Conservation (phyloP, 1,139 yeast genomes). For the Yamadazyma oceani region DNA sequence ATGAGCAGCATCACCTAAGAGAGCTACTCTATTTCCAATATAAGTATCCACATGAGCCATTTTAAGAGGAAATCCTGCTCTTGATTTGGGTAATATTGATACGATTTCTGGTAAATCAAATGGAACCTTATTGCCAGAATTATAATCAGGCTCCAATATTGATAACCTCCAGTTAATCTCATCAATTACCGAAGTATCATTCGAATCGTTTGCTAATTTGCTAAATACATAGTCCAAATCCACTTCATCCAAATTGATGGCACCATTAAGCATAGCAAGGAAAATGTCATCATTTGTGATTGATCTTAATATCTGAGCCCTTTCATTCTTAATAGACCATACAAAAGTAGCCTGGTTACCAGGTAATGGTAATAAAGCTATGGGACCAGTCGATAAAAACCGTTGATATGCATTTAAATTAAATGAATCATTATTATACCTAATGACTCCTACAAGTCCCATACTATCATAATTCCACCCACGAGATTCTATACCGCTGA, state of each 20-base stretch:
- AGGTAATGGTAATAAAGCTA: conserved; percentile 88
- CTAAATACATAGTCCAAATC: conserved; percentile 42
- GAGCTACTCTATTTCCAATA: conserved; percentile 78
- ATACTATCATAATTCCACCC: conserved; percentile 91
- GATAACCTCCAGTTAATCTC: conserved; percentile 76
- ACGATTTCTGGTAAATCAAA: conserved; percentile 68
- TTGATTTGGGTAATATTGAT: conserved; percentile 57
- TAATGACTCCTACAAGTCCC: conserved; percentile 89
- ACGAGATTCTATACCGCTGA: conserved; percentile 76
- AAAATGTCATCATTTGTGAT: conserved; percentile 62
- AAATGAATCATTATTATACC: conserved; percentile 64
- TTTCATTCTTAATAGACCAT: conserved; percentile 85
- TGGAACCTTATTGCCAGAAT: conserved; percentile 48
- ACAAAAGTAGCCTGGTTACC: conserved; percentile 85
- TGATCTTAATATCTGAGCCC: conserved; percentile 58
- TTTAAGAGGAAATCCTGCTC: conserved; percentile 88
- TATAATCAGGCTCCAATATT: conserved; percentile 28
- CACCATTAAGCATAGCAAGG: conserved; percentile 78
- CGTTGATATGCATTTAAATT: conserved; percentile 88
- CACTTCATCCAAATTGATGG: conserved; percentile 62
- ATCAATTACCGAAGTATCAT: conserved; percentile 52
- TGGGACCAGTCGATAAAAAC: conserved; percentile 87
- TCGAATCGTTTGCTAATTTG: conserved; percentile 32
- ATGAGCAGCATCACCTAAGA: conserved; percentile 98
- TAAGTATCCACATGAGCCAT: conserved; percentile 91